Evolutionary conservation across 2,329 filamentous ascomycete species (phyloP).

Genomic region (Nigrospora oryzae): DNA sequence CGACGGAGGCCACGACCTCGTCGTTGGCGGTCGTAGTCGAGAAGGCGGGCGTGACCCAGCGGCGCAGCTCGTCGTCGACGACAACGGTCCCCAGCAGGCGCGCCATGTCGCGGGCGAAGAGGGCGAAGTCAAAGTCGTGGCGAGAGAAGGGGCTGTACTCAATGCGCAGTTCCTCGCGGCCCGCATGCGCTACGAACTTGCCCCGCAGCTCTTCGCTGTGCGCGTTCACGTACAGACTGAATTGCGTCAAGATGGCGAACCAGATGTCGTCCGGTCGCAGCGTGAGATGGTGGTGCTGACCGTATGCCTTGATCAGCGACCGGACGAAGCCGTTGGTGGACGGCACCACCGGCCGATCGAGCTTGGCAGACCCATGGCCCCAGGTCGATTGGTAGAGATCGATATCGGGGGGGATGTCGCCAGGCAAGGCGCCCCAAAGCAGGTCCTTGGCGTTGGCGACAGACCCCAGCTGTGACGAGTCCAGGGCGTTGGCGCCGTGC

Average conservation of each 20-base stretch:
- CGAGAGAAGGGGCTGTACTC: background rate
- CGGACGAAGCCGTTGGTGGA: background rate
- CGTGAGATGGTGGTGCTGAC: background rate
- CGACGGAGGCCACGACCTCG: slow-evolving; percentile 28
- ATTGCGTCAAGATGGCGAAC: slow-evolving; percentile 40
- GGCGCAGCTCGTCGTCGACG: slow-evolving; percentile 15
- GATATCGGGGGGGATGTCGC: background rate
- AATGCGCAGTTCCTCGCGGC: slow-evolving; percentile 16
- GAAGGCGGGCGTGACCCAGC: slow-evolving; percentile 44
- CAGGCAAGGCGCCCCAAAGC: background rate
- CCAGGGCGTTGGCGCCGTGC: background rate
- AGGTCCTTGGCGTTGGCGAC: background rate
- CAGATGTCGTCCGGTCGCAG: slow-evolving; percentile 35
- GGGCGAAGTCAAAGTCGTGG: slow-evolving; percentile 3
- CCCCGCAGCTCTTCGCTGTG: slow-evolving; percentile 33
- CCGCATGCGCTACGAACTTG: slow-evolving; percentile 32
- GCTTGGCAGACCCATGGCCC: background rate
- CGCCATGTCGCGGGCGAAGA: slow-evolving; percentile 14
- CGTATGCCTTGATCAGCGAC: background rate
- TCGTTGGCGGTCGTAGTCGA: slow-evolving; percentile 39
- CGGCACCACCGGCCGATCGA: background rate
- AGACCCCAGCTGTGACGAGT: background rate
- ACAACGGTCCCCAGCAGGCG: slow-evolving; percentile 4
- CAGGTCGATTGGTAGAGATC: background rate
- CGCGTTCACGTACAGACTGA: slow-evolving; percentile 35